phyloP scores from a whole-genome alignment of 176 grass and related monocot species.

The Chloris gayana region DNA sequence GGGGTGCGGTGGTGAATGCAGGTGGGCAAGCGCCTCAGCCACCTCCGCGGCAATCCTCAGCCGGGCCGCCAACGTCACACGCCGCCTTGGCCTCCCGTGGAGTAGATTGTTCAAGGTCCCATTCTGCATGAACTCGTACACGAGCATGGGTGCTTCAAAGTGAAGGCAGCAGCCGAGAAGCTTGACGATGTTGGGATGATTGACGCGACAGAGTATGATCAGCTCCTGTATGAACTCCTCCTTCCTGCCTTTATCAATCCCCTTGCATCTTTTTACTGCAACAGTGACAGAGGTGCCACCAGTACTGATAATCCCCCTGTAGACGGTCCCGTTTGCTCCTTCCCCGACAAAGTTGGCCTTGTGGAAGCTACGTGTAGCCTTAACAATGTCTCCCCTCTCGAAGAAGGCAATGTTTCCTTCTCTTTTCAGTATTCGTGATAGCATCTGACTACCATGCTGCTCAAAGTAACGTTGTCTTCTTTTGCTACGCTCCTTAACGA shows the following conservation, averaged over 20 bases:
- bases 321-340: slow-evolving; percentile 50
- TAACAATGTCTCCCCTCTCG: slow-evolving; percentile 11
- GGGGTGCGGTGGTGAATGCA: slow-evolving; percentile 26
- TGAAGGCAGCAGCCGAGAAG: slow-evolving; percentile 50
- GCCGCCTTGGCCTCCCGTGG: neutral
- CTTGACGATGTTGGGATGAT: slow-evolving; percentile 39
- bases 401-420: slow-evolving; percentile 19
- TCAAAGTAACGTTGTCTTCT: neutral
- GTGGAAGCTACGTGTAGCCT: slow-evolving; percentile 46
- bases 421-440: neutral
- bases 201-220: slow-evolving; percentile 39
- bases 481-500: neutral
- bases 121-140: slow-evolving; percentile 49
- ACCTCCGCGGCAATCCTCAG: slow-evolving; percentile 27
- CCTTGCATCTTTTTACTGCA: slow-evolving; percentile 45
- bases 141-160: slow-evolving; percentile 35
- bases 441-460: neutral
- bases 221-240: slow-evolving; percentile 45
- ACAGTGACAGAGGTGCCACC: neutral
- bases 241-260: slow-evolving; percentile 21
- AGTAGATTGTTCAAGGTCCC: slow-evolving; percentile 28
- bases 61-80: slow-evolving; percentile 4
- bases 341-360: slow-evolving; percentile 31
- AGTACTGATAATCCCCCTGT: slow-evolving; percentile 24
- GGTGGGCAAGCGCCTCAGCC: slow-evolving; percentile 30